These are phyloP conservation scores for Lyophyllum atratum DNA, from an alignment of 768 basidiomycete genomes.

Conservation along the genomic window DNA sequence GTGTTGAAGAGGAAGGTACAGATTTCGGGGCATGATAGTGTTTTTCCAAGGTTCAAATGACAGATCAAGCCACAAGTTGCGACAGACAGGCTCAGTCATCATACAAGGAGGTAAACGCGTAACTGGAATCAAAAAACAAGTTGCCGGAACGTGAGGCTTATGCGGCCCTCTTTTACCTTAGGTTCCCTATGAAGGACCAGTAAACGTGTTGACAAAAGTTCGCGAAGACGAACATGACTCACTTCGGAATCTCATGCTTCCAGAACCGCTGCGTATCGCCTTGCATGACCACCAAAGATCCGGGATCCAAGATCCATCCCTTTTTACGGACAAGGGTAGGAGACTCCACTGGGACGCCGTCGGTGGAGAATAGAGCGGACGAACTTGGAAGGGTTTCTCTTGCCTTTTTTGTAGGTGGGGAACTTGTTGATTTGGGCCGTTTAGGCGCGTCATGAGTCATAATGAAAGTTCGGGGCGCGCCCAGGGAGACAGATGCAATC, in stretches of 20 bases:
- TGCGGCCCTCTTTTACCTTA: constrained; percentile 28
- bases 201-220: neutral
- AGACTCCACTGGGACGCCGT: neutral
- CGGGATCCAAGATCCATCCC: constrained; percentile 24
- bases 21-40: too few species aligned
- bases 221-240: neutral
- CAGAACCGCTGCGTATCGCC: constrained; percentile 32
- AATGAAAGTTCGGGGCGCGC: constrained; percentile 29
- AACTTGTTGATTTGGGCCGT: neutral
- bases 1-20: too few species aligned
- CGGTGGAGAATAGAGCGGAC: neutral
- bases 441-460: constrained; percentile 25
- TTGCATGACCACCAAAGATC: constrained; percentile 34
- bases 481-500: constrained; percentile 32
- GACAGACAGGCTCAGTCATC: neutral
- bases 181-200: constrained; percentile 21
- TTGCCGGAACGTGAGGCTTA: constrained; percentile 33
- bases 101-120: neutral
- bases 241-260: constrained; percentile 36
- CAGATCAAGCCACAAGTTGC: too few species aligned
- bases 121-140: constrained; percentile 14
- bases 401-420: neutral
- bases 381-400: neutral
- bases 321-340: constrained; percentile 10
- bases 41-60: too few species aligned